phyloP scores from a whole-genome alignment of 441 rosid genomes.

The Lepidium campestre region DNA sequence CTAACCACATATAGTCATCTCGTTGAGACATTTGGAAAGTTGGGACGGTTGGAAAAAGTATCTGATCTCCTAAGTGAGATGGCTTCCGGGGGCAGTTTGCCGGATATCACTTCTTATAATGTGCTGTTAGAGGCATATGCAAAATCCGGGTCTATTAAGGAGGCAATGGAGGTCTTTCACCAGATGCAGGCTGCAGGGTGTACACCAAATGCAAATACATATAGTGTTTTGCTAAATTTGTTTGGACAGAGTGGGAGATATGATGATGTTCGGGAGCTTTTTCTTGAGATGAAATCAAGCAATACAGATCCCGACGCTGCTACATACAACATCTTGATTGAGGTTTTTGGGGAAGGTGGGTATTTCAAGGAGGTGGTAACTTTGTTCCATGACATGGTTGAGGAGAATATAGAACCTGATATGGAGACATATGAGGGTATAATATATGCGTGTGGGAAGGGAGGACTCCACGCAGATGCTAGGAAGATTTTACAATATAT shows the following conservation, averaged over 20 bases:
- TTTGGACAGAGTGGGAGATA: constrained; percentile 75
- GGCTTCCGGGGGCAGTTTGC: constrained; percentile 74
- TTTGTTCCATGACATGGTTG: constrained; percentile 90
- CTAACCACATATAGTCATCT: constrained; percentile 62
- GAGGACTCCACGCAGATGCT: constrained; percentile 85
- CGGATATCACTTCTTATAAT: constrained; percentile 76
- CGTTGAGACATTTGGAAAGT: constrained; percentile 70
- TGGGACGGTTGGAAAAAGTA: constrained; percentile 65
- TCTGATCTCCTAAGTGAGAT: constrained; percentile 63
- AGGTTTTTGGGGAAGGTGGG: constrained; percentile 94
- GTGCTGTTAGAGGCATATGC: constrained; percentile 81
- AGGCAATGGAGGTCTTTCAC: constrained; percentile 77
- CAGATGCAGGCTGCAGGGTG: constrained; percentile 84
- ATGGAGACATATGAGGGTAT: constrained; percentile 92
- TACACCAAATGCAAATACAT: constrained; percentile 64
- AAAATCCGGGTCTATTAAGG: constrained; percentile 57
- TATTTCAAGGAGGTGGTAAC: constrained; percentile 95
- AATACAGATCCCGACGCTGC: constrained; percentile 79
- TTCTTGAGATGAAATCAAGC: constrained; percentile 93
- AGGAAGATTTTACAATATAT: constrained; percentile 67
- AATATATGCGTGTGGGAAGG: constrained; percentile 85
- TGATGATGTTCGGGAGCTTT: constrained; percentile 77
- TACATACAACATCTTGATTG: constrained; percentile 76
- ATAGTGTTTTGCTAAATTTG: constrained; percentile 69
- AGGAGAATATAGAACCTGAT: constrained; percentile 86